Conservation (phyloP, 495 filamentous ascomycete species). For the Annulohypoxylon stygium region DNA sequence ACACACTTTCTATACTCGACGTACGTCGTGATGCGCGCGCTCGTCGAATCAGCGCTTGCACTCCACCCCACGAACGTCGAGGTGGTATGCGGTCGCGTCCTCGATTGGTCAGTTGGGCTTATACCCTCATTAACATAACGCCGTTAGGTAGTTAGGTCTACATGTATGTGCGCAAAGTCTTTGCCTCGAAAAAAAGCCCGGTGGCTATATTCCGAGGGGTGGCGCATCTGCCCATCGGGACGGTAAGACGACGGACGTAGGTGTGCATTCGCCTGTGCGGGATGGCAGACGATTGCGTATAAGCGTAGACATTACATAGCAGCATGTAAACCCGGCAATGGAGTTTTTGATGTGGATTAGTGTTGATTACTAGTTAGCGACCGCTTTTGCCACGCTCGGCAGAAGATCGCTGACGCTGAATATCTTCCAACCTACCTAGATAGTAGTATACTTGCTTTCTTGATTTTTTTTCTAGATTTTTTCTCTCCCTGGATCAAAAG, state of each 20-base stretch:
- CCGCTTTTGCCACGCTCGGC: neutral
- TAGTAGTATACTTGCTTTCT: neutral
- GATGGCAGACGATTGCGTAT: neutral
- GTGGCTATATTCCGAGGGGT: slow-evolving; percentile 41
- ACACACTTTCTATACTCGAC: slow-evolving; percentile 1
- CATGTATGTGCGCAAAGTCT: neutral
- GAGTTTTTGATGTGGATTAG: neutral
- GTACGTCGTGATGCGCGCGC: slow-evolving; percentile 25
- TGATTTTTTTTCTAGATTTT: slow-evolving; percentile 23
- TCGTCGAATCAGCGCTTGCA: slow-evolving; percentile 30
- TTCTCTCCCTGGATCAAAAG: slow-evolving; percentile 2
- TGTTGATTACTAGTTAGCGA: slow-evolving; percentile 15
- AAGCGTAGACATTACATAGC: slow-evolving; percentile 20
- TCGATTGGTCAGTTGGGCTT: slow-evolving; percentile 28
- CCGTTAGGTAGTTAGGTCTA: neutral
- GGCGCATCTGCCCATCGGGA: slow-evolving; percentile 29
- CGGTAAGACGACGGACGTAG: slow-evolving; percentile 15
- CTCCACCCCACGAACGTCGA: slow-evolving; percentile 27
- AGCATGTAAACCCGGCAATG: neutral
- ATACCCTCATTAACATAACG: slow-evolving; percentile 27
- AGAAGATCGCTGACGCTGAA: slow-evolving; percentile 21
- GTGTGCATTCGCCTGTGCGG: slow-evolving; percentile 9
- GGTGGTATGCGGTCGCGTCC: slow-evolving; percentile 23
- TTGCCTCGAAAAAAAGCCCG: slow-evolving; percentile 26
- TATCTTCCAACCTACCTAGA: neutral